Conservation (phyloP, 2,329 filamentous ascomycete genomes). For the Fusarium sp. region DNA sequence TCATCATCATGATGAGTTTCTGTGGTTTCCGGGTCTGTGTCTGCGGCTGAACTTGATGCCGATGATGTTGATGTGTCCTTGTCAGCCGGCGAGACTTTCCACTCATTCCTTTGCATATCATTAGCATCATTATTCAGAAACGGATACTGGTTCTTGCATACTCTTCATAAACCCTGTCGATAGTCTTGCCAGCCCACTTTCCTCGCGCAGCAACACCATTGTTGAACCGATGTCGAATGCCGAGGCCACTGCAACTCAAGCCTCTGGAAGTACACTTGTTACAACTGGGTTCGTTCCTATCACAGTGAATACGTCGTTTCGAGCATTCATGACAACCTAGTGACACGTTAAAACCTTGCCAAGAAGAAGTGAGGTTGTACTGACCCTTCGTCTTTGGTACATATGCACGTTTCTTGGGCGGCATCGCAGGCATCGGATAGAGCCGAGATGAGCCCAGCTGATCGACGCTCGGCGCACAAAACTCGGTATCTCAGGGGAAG, state of each 20-base stretch:
- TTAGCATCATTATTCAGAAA: too few species aligned
- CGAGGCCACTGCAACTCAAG: constrained; percentile 36
- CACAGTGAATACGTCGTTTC: constrained; percentile 38
- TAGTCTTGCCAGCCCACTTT: constrained; percentile 41
- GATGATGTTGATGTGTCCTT: background rate
- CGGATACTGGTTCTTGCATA: background rate
- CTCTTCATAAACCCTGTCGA: constrained; percentile 37
- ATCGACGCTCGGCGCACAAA: constrained; percentile 4
- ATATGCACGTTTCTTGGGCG: constrained; percentile 39
- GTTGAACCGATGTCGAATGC: constrained; percentile 40
- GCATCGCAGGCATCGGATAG: constrained; percentile 19
- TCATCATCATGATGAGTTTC: too few species aligned
- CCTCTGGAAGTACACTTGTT: constrained; percentile 35
- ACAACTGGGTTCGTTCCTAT: constrained; percentile 34
- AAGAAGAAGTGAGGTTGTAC: background rate
- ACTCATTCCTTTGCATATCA: background rate
- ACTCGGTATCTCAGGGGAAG: background rate
- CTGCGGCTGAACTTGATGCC: background rate
- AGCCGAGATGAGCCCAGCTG: background rate
- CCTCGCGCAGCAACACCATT: constrained; percentile 39
- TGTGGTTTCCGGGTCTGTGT: background rate
- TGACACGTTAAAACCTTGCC: accelerated
- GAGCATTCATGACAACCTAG: constrained; percentile 40
- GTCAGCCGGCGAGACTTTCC: background rate
- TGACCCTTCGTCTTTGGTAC: constrained; percentile 40